Base-by-base conservation (phyloP, 495 filamentous ascomycete species). In the Lasiosphaeriaceae sp. region DNA sequence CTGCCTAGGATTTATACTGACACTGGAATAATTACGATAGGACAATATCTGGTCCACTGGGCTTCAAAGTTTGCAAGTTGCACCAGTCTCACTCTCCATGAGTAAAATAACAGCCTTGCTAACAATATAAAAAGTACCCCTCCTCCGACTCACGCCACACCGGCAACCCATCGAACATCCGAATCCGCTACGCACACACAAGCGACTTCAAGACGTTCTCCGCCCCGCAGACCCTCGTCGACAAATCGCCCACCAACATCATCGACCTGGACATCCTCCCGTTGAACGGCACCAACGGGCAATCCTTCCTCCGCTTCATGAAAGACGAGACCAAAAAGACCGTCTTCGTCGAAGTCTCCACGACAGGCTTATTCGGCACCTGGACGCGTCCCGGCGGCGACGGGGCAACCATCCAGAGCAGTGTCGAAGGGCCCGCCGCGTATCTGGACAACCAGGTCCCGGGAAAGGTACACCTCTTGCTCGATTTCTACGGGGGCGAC, bases 21-120 rank as follows among this genome's bases (percentile, higher is more conserved):
- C 11, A 17, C 55, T 66, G 26, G 63, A 49, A 24, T 17, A 35
- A n/a, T 31, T n/a, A 6, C 17, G 23, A 26, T 14, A 54, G 75
- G 68, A 39, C 52, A 75, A 74, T 82, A 80, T 45, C 61, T 81
- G 2, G 78, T 82, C 21, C 71, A 80, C 54, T 82, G 78, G 79
- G 77, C 79, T 7, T 77, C 73, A 2, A 80, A 78, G 56, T 81
- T 82, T 45, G 74, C 77, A 56, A 45, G 74, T 60, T 29, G 2
- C 22, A 23, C 11, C 3, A 31, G 12, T 20, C 39, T 12, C 17
- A n/a, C n/a, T 52, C 52, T 46, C 29, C 20, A 50, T 17, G 14
- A 47, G 22, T 19, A 26, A 43, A 26, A 19, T 4, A 6, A n/a
- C n/a, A n/a, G n/a, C n/a, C n/a, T n/a, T n/a, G n/a, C n/a, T n/a